Conservation (phyloP, 1,139 yeast genomes). For the Torulaspora globosa region DNA sequence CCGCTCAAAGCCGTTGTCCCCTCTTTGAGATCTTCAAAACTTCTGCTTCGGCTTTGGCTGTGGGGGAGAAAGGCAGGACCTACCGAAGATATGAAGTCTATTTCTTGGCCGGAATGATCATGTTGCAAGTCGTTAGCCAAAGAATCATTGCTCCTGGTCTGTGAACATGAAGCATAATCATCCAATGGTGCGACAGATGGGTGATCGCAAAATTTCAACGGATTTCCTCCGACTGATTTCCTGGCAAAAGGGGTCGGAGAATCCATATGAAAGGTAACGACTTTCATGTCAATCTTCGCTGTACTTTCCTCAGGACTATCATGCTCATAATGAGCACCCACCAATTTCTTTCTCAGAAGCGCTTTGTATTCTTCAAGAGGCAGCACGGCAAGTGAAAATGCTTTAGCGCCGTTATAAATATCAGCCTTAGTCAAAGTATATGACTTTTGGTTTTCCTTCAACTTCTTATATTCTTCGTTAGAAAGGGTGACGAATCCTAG, state of each 20-base stretch:
- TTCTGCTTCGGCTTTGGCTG: conserved; percentile 4
- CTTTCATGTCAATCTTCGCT: conserved; percentile 25
- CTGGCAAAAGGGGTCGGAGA: conserved; percentile 8
- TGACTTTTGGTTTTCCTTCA: conserved; percentile 34
- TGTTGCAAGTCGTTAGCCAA: not conserved
- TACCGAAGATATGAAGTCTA: conserved; percentile 19
- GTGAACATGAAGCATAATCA: too few species aligned
- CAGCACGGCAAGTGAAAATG: conserved; percentile 34
- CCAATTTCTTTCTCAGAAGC: conserved; percentile 28
- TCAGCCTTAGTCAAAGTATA: conserved; percentile 36
- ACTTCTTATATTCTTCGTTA: conserved; percentile 35
- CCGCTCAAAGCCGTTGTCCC: conserved; percentile 32
- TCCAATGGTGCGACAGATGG: conserved; percentile 16
- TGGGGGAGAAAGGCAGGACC: conserved; percentile 29
- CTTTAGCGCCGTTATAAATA: conserved; percentile 36
- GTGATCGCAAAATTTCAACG: conserved; percentile 7
- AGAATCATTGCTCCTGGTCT: not conserved
- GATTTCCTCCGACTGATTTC: not conserved
- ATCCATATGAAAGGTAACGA: conserved; percentile 21
- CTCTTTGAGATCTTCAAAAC: conserved; percentile 22
- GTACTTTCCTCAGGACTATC: conserved; percentile 35
- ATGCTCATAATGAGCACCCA: conserved; percentile 24
- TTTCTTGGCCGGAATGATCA: conserved; percentile 12
- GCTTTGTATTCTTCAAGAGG: conserved; percentile 36
- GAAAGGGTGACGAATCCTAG: conserved; percentile 39